phyloP scores from a whole-genome alignment of 352 stramenopile genomes.

The Phytophthora pseudosyringae region DNA sequence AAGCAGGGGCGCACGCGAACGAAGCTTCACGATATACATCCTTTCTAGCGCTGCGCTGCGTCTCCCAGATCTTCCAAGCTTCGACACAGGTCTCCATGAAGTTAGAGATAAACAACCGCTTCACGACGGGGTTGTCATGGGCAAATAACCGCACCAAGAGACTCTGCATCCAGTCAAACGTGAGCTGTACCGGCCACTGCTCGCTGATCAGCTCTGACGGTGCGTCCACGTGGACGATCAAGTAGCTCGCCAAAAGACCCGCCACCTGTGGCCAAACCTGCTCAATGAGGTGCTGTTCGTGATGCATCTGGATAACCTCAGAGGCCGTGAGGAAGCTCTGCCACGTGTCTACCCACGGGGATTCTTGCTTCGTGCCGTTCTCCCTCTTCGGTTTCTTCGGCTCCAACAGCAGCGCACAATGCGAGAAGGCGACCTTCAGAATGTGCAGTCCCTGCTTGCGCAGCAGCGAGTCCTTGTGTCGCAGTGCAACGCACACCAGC shows the following conservation, averaged over 20 bases:
- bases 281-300: conserved; percentile 84
- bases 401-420: conserved; percentile 42
- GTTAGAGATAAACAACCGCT: conserved; percentile 71
- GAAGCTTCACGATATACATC: conserved; percentile 33
- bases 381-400: conserved; percentile 5
- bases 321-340: conserved; percentile 76
- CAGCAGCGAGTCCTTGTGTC: conserved; percentile 57
- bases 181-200: conserved; percentile 65
- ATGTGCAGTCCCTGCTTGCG: conserved; percentile 77
- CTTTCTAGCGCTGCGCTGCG: background rate
- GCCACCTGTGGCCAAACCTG: conserved; percentile 85
- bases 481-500: conserved; percentile 60
- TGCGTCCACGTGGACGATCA: conserved; percentile 28
- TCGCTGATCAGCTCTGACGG: conserved; percentile 1
- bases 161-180: conserved; percentile 81
- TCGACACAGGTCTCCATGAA: conserved; percentile 61
- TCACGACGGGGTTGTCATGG: conserved; percentile 81
- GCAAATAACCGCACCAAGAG: conserved; percentile 72
- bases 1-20: conserved; percentile 50
- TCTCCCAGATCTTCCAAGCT: conserved; percentile 28
- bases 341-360: conserved; percentile 47
- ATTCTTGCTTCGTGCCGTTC: conserved; percentile 8
- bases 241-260: conserved; percentile 48
- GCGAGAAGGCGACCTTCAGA: conserved; percentile 68
- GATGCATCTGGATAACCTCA: conserved; percentile 86